Percentiles rank a stretch among this genome's conserved stretches.
phyloP scores from a whole-genome alignment of 2,329 filamentous ascomycete species.

The Colletotrichum karsti region DNA sequence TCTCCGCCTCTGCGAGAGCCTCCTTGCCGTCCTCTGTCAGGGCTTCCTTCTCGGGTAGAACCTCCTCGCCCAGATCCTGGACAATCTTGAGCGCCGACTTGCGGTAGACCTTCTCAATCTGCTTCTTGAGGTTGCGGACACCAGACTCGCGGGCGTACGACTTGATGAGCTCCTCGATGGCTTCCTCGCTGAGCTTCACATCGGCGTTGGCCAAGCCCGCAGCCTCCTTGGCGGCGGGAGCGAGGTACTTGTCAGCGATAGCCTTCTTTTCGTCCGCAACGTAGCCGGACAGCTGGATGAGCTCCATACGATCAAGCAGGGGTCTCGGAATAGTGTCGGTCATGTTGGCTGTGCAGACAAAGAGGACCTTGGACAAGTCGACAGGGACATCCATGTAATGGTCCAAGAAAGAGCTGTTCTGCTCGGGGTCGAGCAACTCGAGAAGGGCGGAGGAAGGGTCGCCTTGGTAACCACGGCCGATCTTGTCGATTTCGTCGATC shows the following conservation, averaged over 20 bases:
- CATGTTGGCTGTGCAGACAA: conserved; percentile 99
- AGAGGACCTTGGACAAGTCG: conserved; percentile 95
- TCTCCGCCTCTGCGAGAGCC: conserved; percentile 75
- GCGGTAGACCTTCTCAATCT: conserved; percentile 98
- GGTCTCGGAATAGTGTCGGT: conserved; percentile 97
- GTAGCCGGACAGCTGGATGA: conserved; percentile 95
- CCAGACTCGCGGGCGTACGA: conserved; percentile 98
- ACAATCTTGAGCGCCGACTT: conserved; percentile 98
- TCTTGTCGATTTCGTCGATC: conserved; percentile 98
- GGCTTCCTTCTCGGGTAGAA: conserved; percentile 80
- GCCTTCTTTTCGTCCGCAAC: conserved; percentile 99
- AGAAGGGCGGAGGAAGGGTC: conserved; percentile 94
- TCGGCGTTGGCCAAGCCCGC: conserved; percentile 91
- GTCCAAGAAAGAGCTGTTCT: conserved; percentile 96
- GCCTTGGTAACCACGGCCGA: conserved; percentile 94
- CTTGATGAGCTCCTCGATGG: conserved; percentile 97
- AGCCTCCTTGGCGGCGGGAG: conserved; percentile 92
- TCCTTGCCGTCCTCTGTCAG: conserved; percentile 87
- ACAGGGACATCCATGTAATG: conserved; percentile 99
- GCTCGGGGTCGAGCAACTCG: conserved; percentile 94
- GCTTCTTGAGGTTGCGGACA: conserved; percentile 97
- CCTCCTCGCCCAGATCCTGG: conserved; percentile 89
- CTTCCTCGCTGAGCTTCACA: conserved; percentile 85
- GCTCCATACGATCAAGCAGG: conserved; percentile 95
- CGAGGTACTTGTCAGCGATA: conserved; percentile 92